These are phyloP conservation scores for Penicillium sp. DNA, from an alignment of 2,329 filamentous ascomycete genomes.

Conservation along the genomic window DNA sequence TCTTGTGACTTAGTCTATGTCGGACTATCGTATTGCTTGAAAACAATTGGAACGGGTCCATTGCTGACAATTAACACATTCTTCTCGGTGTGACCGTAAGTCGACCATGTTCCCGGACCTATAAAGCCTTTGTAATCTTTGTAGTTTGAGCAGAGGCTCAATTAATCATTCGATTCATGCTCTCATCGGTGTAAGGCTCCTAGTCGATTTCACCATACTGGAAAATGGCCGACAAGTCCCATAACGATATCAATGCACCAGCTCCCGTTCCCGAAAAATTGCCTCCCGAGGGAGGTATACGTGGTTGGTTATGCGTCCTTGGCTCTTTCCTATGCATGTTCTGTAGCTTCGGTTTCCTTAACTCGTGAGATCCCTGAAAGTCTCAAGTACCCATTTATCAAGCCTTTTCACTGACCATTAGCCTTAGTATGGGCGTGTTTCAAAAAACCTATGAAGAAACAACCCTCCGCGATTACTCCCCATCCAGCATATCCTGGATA, in stretches of 20 bases:
- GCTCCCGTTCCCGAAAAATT: not conserved
- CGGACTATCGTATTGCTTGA: not conserved
- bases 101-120: not conserved
- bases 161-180: too few species aligned
- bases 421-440: slow-evolving; percentile 47
- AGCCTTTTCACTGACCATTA: not conserved
- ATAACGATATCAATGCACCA: not conserved
- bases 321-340: slow-evolving; percentile 35
- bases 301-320: slow-evolving; percentile 47
- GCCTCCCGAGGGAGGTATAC: slow-evolving; percentile 38
- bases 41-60: not conserved
- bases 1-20: too few species aligned
- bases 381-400: not conserved
- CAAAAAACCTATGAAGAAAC: slow-evolving; percentile 51
- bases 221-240: too few species aligned
- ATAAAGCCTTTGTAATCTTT: not conserved
- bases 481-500: too few species aligned
- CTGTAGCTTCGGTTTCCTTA: slow-evolving; percentile 10
- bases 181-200: too few species aligned
- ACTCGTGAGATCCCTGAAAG: slow-evolving; percentile 7
- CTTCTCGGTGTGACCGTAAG: not conserved
- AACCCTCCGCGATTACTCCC: slow-evolving; percentile 43
- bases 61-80: not conserved
- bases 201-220: too few species aligned
- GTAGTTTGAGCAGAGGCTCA: too few species aligned